Conservation (phyloP, 805 yeast genomes). For the Saccharomycopsis malanga region DNA sequence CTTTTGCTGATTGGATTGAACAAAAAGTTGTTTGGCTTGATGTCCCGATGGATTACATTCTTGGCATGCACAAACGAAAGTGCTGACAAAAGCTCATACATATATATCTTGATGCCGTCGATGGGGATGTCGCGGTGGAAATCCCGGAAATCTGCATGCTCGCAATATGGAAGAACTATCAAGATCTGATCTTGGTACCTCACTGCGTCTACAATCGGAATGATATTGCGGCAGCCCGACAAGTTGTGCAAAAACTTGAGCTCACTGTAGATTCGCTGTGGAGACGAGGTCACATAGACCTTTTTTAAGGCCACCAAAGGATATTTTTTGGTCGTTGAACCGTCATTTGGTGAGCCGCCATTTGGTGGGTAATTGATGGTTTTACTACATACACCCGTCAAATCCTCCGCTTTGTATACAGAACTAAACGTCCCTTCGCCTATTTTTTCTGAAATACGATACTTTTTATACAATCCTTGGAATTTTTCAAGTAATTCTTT, state of each 20-base stretch:
- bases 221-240: conserved; percentile 65
- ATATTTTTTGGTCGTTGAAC: conserved; percentile 3
- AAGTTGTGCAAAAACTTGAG: conserved; percentile 65
- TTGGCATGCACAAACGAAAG: conserved; percentile 60
- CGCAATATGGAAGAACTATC: conserved; percentile 86
- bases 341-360: not conserved
- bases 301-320: conserved; percentile 76
- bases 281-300: conserved; percentile 92
- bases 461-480: conserved; percentile 20
- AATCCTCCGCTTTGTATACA: conserved; percentile 67
- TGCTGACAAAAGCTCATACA: conserved; percentile 72
- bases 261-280: conserved; percentile 85
- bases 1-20: conserved; percentile 50
- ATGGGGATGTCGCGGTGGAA: conserved; percentile 76
- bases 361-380: not conserved
- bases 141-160: conserved; percentile 84
- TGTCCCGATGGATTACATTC: conserved; percentile 86
- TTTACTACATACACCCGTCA: conserved; percentile 45
- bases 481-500: conserved; percentile 8
- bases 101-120: conserved; percentile 72
- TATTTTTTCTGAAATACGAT: conserved; percentile 35
- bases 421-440: conserved; percentile 91
- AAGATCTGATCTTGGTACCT: conserved; percentile 87
- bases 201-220: conserved; percentile 83
- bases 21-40: conserved; percentile 76